These are phyloP conservation scores for Phyllosticta citribraziliensis DNA, from an alignment of 2,329 filamentous ascomycete genomes.

Conservation along the genomic window DNA sequence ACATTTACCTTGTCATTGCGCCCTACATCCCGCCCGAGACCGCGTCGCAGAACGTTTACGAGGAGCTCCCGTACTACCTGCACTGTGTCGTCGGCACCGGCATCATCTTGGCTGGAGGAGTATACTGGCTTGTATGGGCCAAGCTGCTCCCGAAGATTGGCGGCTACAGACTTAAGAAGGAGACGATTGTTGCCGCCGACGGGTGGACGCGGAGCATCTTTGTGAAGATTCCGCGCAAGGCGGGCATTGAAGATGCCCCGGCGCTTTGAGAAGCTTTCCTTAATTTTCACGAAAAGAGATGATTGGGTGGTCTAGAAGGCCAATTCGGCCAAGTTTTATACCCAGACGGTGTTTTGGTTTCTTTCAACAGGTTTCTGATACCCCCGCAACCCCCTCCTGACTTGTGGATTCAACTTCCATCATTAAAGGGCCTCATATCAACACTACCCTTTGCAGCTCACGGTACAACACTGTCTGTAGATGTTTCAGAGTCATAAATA, in stretches of 20 bases:
- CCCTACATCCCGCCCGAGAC: constrained; percentile 41
- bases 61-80: constrained; percentile 43
- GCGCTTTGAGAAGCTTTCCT: background rate
- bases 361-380: background rate
- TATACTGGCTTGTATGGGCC: constrained; percentile 45
- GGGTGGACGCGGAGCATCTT: constrained; percentile 32
- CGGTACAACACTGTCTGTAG: background rate
- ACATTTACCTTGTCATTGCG: constrained; percentile 43
- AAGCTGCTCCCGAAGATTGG: constrained; percentile 37
- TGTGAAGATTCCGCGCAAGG: constrained; percentile 14
- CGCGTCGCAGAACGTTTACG: constrained; percentile 40
- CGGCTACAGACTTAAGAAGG: constrained; percentile 26
- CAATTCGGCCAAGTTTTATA: background rate
- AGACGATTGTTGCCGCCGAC: constrained; percentile 24
- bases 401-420: background rate
- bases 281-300: background rate
- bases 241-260: background rate
- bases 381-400: background rate
- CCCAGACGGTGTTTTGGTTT: background rate
- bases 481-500: background rate
- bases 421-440: background rate
- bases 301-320: background rate
- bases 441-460: background rate
- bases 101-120: constrained; percentile 39
- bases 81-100: constrained; percentile 44